These are phyloP conservation scores for Aspergillus sp. DNA, from an alignment of 2,329 filamentous ascomycete genomes.

Conservation along the genomic window DNA sequence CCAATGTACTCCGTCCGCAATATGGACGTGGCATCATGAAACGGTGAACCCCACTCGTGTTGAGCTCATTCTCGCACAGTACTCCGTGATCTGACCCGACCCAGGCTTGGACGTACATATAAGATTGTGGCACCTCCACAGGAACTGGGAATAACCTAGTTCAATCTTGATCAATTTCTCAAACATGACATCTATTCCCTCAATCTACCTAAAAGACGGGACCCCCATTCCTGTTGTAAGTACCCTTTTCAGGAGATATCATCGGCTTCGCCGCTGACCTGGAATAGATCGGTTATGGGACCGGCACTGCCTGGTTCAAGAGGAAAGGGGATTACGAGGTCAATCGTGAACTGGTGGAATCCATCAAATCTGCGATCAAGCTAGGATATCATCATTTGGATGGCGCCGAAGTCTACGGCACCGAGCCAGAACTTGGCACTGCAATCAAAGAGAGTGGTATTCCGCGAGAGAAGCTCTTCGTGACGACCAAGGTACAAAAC, in stretches of 20 bases:
- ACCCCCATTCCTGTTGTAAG: conserved; percentile 59
- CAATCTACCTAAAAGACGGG: conserved; percentile 61
- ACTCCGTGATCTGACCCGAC: conserved; percentile 1
- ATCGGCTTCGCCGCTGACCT: not conserved
- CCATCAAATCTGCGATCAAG: conserved; percentile 60
- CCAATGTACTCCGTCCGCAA: not conserved
- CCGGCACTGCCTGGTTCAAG: conserved; percentile 69
- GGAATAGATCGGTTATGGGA: conserved; percentile 62
- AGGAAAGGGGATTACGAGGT: conserved; percentile 49
- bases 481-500: conserved; percentile 61
- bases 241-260: conserved; percentile 5
- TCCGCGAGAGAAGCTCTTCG: conserved; percentile 53
- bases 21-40: not conserved
- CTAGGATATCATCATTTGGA: conserved; percentile 67
- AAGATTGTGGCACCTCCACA: conserved; percentile 4
- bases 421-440: conserved; percentile 53
- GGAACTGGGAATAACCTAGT: not conserved
- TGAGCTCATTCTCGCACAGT: conserved; percentile 7
- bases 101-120: conserved; percentile 5
- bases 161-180: not conserved
- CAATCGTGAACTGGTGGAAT: conserved; percentile 60
- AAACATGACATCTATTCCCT: conserved; percentile 8
- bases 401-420: conserved; percentile 62
- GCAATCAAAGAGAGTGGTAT: conserved; percentile 54
- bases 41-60: not conserved